Conservation (phyloP, 2,329 filamentous ascomycete genomes). For the Aspergillus ibericus region DNA sequence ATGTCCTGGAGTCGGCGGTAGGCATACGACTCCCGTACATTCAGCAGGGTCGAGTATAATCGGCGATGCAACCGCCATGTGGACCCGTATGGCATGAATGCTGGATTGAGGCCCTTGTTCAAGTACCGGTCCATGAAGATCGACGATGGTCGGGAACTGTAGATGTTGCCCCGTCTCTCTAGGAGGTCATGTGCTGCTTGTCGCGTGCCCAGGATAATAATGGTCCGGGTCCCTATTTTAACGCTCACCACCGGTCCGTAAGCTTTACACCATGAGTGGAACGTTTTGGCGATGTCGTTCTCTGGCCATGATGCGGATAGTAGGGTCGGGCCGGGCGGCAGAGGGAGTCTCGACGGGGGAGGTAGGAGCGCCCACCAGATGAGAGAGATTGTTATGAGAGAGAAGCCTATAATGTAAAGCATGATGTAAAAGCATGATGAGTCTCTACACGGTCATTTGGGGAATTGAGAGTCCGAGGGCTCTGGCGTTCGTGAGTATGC, state of each 20-base stretch:
- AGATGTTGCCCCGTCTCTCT: slow-evolving; percentile 39
- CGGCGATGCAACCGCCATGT: slow-evolving; percentile 48
- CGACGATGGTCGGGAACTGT: slow-evolving; percentile 39
- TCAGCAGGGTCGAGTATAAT: slow-evolving; percentile 47
- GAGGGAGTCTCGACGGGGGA: background rate
- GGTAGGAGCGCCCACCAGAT: background rate
- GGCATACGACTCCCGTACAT: slow-evolving; percentile 43
- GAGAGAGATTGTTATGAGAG: background rate
- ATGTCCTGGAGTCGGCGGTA: slow-evolving; percentile 53
- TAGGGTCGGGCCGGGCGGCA: slow-evolving; percentile 13
- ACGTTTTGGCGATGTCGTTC: slow-evolving; percentile 5
- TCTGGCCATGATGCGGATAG: slow-evolving; percentile 5
- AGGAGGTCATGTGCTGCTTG: slow-evolving; percentile 39
- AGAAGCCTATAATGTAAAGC: background rate
- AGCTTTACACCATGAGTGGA: slow-evolving; percentile 30
- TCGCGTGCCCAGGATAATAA: slow-evolving; percentile 37
- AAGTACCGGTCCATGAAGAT: slow-evolving; percentile 30
- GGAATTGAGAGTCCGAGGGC: background rate
- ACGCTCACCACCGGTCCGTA: slow-evolving; percentile 40
- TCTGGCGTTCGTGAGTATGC: background rate
- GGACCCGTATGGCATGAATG: slow-evolving; percentile 53
- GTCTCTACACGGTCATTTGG: background rate
- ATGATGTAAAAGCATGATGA: background rate
- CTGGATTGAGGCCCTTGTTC: slow-evolving; percentile 41
- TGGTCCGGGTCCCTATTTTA: slow-evolving; percentile 31